Percentiles rank a stretch among this genome's conserved stretches.
Conservation (phyloP, 768 basidiomycete genomes). For the Pleurotus giganteus region DNA sequence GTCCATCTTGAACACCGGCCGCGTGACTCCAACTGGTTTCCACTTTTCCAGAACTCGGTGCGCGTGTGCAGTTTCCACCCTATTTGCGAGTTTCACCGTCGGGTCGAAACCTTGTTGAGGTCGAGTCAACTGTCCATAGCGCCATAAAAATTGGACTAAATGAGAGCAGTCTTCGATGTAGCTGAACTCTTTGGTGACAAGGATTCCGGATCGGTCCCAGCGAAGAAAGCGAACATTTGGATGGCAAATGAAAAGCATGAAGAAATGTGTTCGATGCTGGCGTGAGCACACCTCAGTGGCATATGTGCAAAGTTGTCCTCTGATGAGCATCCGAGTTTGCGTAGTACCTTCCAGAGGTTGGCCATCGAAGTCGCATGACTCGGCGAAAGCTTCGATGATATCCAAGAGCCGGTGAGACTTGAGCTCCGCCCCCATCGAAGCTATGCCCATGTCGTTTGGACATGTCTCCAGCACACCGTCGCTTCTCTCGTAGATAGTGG, state of each 20-base stretch:
- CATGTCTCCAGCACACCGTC: not conserved
- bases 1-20: not conserved
- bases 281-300: constrained; percentile 17
- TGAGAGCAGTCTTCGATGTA: constrained; percentile 13
- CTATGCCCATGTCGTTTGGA: not conserved
- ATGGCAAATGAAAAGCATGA: constrained; percentile 26
- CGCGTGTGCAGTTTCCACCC: not conserved
- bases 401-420: not conserved
- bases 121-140: constrained; percentile 10
- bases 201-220: constrained; percentile 32
- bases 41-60: not conserved
- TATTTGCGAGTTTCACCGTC: not conserved
- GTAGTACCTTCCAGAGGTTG: not conserved
- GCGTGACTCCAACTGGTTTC: too few species aligned
- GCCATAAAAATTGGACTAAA: constrained; percentile 24
- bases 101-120: not conserved
- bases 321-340: not conserved
- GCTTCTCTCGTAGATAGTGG: not conserved
- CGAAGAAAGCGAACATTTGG: constrained; percentile 26
- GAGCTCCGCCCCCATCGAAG: too few species aligned
- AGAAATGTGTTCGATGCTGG: constrained; percentile 30
- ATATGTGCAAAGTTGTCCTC: constrained; percentile 24
- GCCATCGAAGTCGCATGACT: constrained; percentile 1
- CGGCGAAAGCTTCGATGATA: not conserved
- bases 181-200: constrained; percentile 24